These are phyloP conservation scores for Lolium rigidum DNA, from an alignment of 176 grass and related monocot species.

Conservation along the genomic window DNA sequence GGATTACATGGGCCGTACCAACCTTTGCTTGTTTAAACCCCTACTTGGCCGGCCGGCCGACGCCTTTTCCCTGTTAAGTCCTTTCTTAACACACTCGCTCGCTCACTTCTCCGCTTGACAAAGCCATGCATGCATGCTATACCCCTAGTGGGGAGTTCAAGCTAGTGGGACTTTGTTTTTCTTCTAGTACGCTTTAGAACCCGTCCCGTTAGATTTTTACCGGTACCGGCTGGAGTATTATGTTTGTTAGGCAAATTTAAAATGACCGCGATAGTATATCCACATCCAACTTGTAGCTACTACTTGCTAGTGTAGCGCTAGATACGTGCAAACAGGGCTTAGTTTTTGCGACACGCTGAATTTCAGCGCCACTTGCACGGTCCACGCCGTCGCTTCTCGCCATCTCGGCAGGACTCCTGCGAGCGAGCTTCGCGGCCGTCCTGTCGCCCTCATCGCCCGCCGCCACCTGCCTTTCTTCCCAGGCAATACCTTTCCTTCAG, in stretches of 20 bases:
- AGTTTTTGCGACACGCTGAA: neutral
- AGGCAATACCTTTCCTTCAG: neutral
- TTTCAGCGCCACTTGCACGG: neutral
- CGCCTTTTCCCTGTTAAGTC: neutral
- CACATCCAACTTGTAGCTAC: neutral
- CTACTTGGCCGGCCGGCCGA: neutral
- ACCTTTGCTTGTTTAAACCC: slow-evolving; percentile 22
- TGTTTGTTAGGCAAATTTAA: neutral
- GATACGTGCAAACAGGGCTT: neutral
- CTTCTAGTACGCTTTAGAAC: neutral
- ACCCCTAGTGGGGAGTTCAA: too few relatives aligned
- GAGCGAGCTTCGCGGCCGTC: neutral
- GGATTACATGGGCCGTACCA: neutral
- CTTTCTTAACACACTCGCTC: neutral
- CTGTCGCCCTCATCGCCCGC: neutral
- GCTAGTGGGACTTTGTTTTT: slow-evolving; percentile 3
- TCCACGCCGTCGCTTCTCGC: neutral
- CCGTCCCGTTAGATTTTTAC: neutral
- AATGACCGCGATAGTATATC: neutral
- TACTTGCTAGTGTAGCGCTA: neutral
- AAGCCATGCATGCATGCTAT: neutral
- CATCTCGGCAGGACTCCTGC: neutral
- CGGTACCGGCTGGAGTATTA: neutral
- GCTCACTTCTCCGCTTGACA: neutral
- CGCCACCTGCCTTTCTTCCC: neutral